phyloP scores from a whole-genome alignment of 805 yeast species.

The Candida rishiriensis region DNA sequence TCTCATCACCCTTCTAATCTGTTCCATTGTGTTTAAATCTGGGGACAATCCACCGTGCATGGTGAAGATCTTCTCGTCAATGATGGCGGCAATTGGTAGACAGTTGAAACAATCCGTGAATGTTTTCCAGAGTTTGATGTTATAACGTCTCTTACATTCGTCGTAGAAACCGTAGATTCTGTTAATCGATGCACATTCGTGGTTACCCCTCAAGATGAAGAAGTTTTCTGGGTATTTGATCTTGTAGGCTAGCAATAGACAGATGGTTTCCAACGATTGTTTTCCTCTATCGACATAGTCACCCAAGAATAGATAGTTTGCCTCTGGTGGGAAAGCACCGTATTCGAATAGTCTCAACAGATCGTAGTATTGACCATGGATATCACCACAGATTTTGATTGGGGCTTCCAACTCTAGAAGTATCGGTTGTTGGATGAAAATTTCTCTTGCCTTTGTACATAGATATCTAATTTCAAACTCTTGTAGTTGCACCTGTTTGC shows the following conservation, averaged over 20 bases:
- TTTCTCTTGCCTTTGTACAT: constrained; percentile 97
- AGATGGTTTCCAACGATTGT: constrained; percentile 89
- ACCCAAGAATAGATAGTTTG: constrained; percentile 89
- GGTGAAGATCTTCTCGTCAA: constrained; percentile 91
- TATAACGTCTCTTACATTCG: constrained; percentile 93
- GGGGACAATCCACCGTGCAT: constrained; percentile 86
- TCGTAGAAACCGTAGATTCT: constrained; percentile 97
- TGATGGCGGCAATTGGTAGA: constrained; percentile 91
- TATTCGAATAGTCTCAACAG: constrained; percentile 85
- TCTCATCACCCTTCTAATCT: constrained; percentile 66
- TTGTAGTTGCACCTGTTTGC: constrained; percentile 89
- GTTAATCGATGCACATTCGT: constrained; percentile 95
- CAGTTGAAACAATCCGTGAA: constrained; percentile 95
- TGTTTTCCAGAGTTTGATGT: constrained; percentile 87
- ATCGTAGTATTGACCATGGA: constrained; percentile 95
- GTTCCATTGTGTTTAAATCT: constrained; percentile 66
- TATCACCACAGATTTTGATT: constrained; percentile 91
- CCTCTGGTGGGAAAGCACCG: constrained; percentile 95
- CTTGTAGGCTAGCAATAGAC: constrained; percentile 83
- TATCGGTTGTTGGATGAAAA: constrained; percentile 96
- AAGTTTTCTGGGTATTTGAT: constrained; percentile 96
- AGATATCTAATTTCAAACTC: constrained; percentile 93
- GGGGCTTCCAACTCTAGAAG: constrained; percentile 95
- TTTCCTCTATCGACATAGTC: constrained; percentile 98
- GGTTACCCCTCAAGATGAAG: constrained; percentile 89